Evolutionary conservation across 768 basidiomycete genomes (phyloP).

Genomic region (Trametopsis cervina): DNA sequence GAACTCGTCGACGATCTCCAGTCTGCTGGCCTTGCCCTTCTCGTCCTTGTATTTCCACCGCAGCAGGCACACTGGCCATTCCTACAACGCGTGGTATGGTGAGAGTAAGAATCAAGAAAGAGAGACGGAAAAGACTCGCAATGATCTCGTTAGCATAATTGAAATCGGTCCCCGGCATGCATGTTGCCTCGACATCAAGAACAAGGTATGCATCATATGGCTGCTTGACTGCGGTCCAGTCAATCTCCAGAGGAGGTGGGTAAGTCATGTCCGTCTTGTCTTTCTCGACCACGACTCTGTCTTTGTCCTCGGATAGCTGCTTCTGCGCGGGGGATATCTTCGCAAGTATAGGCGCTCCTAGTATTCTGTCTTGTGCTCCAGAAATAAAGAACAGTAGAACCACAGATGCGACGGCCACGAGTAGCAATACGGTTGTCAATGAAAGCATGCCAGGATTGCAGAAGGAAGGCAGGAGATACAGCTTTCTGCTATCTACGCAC

Average conservation of each 20-base stretch:
- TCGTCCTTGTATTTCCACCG: slow-evolving; percentile 64
- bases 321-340: background rate
- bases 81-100: slow-evolving; percentile 38
- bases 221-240: slow-evolving; percentile 27
- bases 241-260: slow-evolving; percentile 1
- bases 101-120: background rate
- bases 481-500: background rate
- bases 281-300: background rate
- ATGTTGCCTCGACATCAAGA: slow-evolving; percentile 88
- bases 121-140: slow-evolving; percentile 38
- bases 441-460: slow-evolving; percentile 1
- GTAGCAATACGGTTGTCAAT: background rate
- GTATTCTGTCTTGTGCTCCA: background rate
- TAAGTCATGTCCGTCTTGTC: background rate
- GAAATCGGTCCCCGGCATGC: slow-evolving; percentile 58
- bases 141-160: slow-evolving; percentile 95
- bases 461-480: background rate
- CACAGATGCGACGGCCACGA: background rate
- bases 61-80: slow-evolving; percentile 88
- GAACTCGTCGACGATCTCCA: slow-evolving; percentile 77
- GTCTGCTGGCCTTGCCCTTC: slow-evolving; percentile 43
- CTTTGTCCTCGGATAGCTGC: background rate
- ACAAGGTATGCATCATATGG: slow-evolving; percentile 78
- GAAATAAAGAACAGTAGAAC: background rate
- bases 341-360: slow-evolving; percentile 2